Evolutionary conservation across 495 filamentous ascomycete species (phyloP).

Genomic region (Daldinia caldariorum): DNA sequence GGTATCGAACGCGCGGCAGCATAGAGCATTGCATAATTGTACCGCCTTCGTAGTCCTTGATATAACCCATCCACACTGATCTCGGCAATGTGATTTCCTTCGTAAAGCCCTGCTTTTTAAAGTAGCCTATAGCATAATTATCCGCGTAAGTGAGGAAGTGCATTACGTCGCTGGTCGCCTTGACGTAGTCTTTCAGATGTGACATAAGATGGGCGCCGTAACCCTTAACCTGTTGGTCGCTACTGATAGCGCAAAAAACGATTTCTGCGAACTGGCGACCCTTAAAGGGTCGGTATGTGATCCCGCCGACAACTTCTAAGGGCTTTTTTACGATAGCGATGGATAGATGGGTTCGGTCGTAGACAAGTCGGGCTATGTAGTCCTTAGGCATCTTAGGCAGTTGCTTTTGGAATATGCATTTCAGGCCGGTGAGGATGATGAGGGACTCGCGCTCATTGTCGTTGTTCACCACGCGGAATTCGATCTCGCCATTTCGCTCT

Average conservation of each 20-base stretch:
- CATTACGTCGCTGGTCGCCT: constrained; percentile 95
- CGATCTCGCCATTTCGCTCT: constrained; percentile 94
- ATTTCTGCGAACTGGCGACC: constrained; percentile 95
- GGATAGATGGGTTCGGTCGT: constrained; percentile 93
- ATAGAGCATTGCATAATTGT: constrained; percentile 99
- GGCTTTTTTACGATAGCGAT: constrained; percentile 98
- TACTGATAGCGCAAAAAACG: constrained; percentile 97
- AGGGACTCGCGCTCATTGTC: constrained; percentile 87
- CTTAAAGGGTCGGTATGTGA: constrained; percentile 96
- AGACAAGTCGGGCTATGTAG: constrained; percentile 96
- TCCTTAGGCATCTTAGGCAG: constrained; percentile 99
- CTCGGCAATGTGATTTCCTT: constrained; percentile 96
- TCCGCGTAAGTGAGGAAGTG: constrained; percentile 99
- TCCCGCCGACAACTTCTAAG: constrained; percentile 92
- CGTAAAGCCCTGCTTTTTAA: constrained; percentile 99
- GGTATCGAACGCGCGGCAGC: constrained; percentile 93
- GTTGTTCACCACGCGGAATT: constrained; percentile 98
- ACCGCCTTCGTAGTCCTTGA: constrained; percentile 98
- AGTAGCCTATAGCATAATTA: constrained; percentile 98
- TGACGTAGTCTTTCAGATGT: constrained; percentile 98
- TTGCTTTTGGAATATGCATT: constrained; percentile 99
- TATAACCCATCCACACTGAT: constrained; percentile 98
- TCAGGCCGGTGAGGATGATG: constrained; percentile 93
- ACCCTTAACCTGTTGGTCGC: constrained; percentile 97
- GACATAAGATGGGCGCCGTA: constrained; percentile 99